Evolutionary conservation across 306 rosid genomes (phyloP).

Genomic region (Sesbania bispinosa): DNA sequence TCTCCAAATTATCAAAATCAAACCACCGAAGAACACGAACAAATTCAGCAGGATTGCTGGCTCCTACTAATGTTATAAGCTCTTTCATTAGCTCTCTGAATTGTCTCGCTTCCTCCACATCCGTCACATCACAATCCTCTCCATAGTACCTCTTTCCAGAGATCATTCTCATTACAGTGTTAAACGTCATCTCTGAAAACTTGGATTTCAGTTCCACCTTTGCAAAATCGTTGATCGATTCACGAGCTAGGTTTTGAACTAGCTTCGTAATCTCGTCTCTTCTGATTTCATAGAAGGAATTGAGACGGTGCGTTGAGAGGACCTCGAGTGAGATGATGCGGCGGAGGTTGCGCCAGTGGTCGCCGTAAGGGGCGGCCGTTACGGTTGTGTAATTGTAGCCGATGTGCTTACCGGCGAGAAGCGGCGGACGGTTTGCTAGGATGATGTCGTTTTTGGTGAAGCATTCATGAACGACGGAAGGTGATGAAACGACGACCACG

Average conservation of each 20-base stretch:
- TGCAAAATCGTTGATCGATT: not conserved
- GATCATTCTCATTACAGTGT: constrained; percentile 29
- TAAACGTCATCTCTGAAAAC: constrained; percentile 29
- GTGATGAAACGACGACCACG: constrained; percentile 24
- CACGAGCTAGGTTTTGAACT: not conserved
- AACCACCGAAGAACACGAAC: constrained; percentile 17
- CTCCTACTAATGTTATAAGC: constrained; percentile 3
- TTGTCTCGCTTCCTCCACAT: constrained; percentile 9
- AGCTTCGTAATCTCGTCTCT: not conserved
- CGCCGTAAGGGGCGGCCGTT: constrained; percentile 12
- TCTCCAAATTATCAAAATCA: constrained; percentile 15
- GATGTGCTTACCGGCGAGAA: constrained; percentile 8
- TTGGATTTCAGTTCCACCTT: constrained; percentile 15
- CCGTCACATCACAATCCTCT: constrained; percentile 13
- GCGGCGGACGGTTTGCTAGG: constrained; percentile 26
- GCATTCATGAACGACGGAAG: constrained; percentile 21
- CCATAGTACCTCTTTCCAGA: constrained; percentile 31
- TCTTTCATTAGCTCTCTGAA: constrained; percentile 21
- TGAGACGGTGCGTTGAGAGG: constrained; percentile 24
- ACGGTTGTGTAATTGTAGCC: constrained; percentile 27
- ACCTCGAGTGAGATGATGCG: constrained; percentile 23
- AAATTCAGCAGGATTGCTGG: constrained; percentile 26
- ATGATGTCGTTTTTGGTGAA: constrained; percentile 26
- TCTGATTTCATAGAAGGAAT: constrained; percentile 16
- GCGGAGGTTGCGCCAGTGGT: constrained; percentile 33